These are phyloP conservation scores for Cercophora samala DNA, from an alignment of 495 filamentous ascomycete genomes.

Conservation along the genomic window DNA sequence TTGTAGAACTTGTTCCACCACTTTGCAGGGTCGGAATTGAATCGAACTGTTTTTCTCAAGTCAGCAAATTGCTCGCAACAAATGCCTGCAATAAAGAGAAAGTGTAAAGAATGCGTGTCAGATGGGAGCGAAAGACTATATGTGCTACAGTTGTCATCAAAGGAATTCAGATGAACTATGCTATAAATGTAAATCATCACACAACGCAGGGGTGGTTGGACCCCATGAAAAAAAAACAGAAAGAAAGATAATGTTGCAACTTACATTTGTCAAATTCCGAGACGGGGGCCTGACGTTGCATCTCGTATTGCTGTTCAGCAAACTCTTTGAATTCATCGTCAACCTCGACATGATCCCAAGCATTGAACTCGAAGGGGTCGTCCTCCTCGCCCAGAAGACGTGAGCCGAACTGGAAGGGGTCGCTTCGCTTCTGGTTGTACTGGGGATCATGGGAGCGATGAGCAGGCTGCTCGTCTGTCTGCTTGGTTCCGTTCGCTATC, in stretches of 20 bases:
- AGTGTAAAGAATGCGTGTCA: slow-evolving; percentile 36
- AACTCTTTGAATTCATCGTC: slow-evolving; percentile 80
- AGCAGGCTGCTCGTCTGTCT: slow-evolving; percentile 29
- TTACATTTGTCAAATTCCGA: slow-evolving; percentile 78
- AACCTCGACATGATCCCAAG: slow-evolving; percentile 94
- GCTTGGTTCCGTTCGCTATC: slow-evolving; percentile 21
- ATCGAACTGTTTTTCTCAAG: slow-evolving; percentile 51
- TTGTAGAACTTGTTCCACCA: slow-evolving; percentile 98
- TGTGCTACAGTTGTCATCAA: slow-evolving; percentile 51
- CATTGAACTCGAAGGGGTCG: slow-evolving; percentile 92
- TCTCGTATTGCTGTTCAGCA: slow-evolving; percentile 72
- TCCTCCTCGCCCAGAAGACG: slow-evolving; percentile 77
- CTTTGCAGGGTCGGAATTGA: slow-evolving; percentile 84
- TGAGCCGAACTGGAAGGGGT: slow-evolving; percentile 94
- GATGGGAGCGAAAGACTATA: slow-evolving; percentile 65
- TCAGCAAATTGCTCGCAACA: slow-evolving; percentile 32
- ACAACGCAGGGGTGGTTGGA: slow-evolving; percentile 21
- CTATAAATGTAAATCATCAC: slow-evolving; percentile 56
- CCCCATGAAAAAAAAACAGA: neutral
- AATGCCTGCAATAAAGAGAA: slow-evolving; percentile 12
- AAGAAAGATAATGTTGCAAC: slow-evolving; percentile 26
- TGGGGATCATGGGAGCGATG: slow-evolving; percentile 56
- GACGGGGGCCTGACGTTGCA: slow-evolving; percentile 78
- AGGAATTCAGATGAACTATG: slow-evolving; percentile 61
- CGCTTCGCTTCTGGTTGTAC: slow-evolving; percentile 71